Base-by-base conservation (phyloP, 2,329 filamentous ascomycete genomes). In the Cordyceps cateniannulata region DNA sequence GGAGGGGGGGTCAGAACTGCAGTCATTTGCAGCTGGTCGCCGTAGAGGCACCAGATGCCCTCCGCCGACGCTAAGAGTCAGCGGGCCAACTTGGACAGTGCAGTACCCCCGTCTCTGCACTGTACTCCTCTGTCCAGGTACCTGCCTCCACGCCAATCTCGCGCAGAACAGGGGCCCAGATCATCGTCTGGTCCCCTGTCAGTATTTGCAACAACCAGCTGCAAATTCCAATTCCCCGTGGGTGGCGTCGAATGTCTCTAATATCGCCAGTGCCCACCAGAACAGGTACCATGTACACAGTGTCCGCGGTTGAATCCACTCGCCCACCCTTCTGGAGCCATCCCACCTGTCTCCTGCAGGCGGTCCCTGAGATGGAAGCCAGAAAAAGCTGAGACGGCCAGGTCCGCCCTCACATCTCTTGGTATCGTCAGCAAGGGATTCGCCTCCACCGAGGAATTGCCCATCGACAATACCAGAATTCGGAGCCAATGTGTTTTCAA, bases 231-330 rank as follows among this genome's bases (percentile, higher is more conserved):
- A 59, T 47, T 44, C 25, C 38, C 48, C 29, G 48, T 45, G 38
- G 56, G 47, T 35, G 49, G 56, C 56, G 48, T 59, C 48, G 52
- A 59, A 52, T 45, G 45, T 59, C 38, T 59, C 57, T 53, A 59
- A 59, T 59, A 53, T 53, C 57, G 48, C 48, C 20, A n/a, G 49
- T 59, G 57, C 42, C 57, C 57, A 53, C 57, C 25, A 52, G 27
- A 25, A 25, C 49, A 53, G 49, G 57, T 59, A 59, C 40, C 48
- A 9, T 14, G 57, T 59, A 59, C 57, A 59, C 57, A 59, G 57
- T 59, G 57, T 53, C 57, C 57, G 49, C 49, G 27, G 57, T 52
- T 12, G 57, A 52, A 22, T 35, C 48, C 57, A 52, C 57, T 10
- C 38, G 22, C 10, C 42, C 20, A 24, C 42, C 40, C 4, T n/a